These are phyloP conservation scores for Euphorbia celastroides DNA, from an alignment of 441 rosid genomes.

Conservation along the genomic window DNA sequence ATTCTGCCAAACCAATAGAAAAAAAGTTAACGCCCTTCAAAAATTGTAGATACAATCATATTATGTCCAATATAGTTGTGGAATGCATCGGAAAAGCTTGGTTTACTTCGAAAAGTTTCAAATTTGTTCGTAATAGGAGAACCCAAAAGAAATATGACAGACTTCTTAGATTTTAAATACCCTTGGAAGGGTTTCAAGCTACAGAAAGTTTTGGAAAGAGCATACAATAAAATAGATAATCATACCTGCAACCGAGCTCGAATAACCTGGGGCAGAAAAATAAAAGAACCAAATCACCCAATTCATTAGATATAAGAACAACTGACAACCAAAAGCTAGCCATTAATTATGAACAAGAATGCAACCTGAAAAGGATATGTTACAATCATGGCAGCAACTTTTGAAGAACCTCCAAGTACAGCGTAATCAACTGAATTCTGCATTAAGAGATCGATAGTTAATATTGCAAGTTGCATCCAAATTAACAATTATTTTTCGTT, in stretches of 20 bases:
- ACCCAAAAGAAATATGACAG: neutral
- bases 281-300: conserved; percentile 11
- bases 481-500: neutral
- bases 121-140: neutral
- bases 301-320: conserved; percentile 19
- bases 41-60: neutral
- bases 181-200: neutral
- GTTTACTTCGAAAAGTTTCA: neutral
- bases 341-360: conserved; percentile 17
- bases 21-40: neutral
- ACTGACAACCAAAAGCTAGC: conserved; percentile 10
- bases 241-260: conserved; percentile 87
- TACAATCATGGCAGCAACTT: conserved; percentile 75
- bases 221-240: neutral
- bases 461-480: conserved; percentile 4
- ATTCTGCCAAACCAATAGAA: conserved; percentile 5
- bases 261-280: conserved; percentile 47
- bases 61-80: conserved; percentile 1
- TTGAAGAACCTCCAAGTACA: conserved; percentile 78
- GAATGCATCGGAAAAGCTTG: conserved; percentile 8
- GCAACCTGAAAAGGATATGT: conserved; percentile 86
- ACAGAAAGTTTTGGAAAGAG: neutral
- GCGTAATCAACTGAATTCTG: conserved; percentile 91
- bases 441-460: conserved; percentile 6
- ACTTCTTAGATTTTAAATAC: neutral